Evolutionary conservation across 371 early-diverging fungal genomes (phyloP).

Genomic region (Furculomyces boomerangus): DNA sequence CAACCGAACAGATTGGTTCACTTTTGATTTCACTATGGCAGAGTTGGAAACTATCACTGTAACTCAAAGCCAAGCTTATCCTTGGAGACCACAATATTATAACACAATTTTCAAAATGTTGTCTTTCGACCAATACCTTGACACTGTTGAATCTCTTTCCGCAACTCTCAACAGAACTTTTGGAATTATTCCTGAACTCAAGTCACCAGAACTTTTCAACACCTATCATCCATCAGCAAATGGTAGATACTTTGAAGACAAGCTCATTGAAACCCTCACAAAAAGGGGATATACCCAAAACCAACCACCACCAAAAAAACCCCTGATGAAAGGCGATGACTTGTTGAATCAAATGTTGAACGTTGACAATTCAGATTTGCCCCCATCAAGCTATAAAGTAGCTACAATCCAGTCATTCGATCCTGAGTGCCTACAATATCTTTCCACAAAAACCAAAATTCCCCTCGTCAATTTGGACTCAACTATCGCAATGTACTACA

Average conservation of each 20-base stretch:
- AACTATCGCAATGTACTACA: slow-evolving; percentile 13
- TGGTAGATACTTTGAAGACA: slow-evolving; percentile 24
- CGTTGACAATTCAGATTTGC: slow-evolving; percentile 2
- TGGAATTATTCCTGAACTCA: slow-evolving; percentile 25
- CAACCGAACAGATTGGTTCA: slow-evolving; percentile 20
- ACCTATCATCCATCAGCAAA: background rate
- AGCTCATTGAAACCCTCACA: slow-evolving; percentile 13
- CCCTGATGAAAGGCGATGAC: slow-evolving; percentile 3
- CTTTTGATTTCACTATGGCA: slow-evolving; percentile 21
- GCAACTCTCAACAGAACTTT: slow-evolving; percentile 15
- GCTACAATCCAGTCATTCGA: slow-evolving; percentile 24
- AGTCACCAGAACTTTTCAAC: slow-evolving; percentile 23
- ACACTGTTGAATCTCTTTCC: slow-evolving; percentile 11
- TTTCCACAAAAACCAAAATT: slow-evolving; percentile 7
- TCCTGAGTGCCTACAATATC: slow-evolving; percentile 17
- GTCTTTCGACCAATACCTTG: slow-evolving; percentile 25
- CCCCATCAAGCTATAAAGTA: slow-evolving; percentile 6
- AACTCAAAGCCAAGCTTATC: slow-evolving; percentile 8
- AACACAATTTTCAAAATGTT: slow-evolving; percentile 17
- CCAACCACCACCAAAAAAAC: background rate
- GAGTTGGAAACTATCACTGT: slow-evolving; percentile 16
- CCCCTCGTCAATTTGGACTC: slow-evolving; percentile 14
- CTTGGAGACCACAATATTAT: slow-evolving; percentile 21
- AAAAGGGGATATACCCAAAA: slow-evolving; percentile 18
- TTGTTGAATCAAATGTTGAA: slow-evolving; percentile 6